Conservation (phyloP, 805 yeast species). For the Cyberlindnera misumaiensis region DNA sequence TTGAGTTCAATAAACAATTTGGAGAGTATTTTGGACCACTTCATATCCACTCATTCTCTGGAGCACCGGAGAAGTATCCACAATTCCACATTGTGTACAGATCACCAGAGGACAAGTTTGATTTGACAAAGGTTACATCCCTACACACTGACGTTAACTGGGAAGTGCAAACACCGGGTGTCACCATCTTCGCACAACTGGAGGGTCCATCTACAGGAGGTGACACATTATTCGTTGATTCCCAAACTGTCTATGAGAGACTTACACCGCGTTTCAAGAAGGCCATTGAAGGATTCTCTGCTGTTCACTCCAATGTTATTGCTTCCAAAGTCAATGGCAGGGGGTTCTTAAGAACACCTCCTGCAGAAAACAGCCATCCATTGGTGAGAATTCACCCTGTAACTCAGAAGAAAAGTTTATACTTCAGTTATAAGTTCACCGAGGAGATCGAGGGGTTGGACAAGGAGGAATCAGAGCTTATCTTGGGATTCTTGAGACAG, state of each 20-base stretch:
- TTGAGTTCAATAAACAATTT: constrained; percentile 40
- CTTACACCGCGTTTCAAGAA: constrained; percentile 59
- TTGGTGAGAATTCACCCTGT: constrained; percentile 70
- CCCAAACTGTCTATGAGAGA: constrained; percentile 62
- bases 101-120: constrained; percentile 20
- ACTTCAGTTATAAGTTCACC: constrained; percentile 49
- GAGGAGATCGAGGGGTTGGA: constrained; percentile 66
- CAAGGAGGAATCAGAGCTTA: constrained; percentile 58
- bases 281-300: constrained; percentile 54
- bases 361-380: constrained; percentile 52
- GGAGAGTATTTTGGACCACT: constrained; percentile 63
- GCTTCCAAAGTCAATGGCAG: constrained; percentile 54
- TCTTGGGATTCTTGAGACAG: constrained; percentile 49
- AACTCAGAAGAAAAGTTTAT: constrained; percentile 54
- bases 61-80: constrained; percentile 56
- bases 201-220: constrained; percentile 65
- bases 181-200: constrained; percentile 55
- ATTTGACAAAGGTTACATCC: constrained; percentile 38
- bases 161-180: constrained; percentile 58
- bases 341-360: constrained; percentile 54
- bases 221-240: constrained; percentile 66
- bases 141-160: constrained; percentile 69
- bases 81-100: constrained; percentile 45
- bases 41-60: constrained; percentile 70
- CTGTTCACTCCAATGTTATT: constrained; percentile 60